phyloP scores from a whole-genome alignment of 73 alveolate species.

The Paramecium pentaurelia region DNA sequence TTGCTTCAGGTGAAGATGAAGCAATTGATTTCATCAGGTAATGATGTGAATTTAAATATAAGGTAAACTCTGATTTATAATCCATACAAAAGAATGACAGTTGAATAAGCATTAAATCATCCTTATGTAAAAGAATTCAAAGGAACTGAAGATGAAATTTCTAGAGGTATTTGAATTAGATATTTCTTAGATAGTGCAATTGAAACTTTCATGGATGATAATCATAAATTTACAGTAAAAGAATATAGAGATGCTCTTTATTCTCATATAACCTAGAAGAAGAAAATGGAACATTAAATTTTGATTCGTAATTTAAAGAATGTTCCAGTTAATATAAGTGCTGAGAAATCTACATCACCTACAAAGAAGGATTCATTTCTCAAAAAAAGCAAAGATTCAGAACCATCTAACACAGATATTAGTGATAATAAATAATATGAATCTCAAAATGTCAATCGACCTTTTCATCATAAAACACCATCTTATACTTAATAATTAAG shows the following conservation, averaged over 20 bases:
- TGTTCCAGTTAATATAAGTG: background rate
- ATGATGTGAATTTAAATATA: background rate
- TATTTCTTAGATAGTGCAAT: background rate
- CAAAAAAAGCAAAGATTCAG: conserved; percentile 40
- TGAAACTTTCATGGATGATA: conserved; percentile 5
- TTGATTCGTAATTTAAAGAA: background rate
- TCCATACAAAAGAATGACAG: conserved; percentile 81
- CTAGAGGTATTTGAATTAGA: background rate
- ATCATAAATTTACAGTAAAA: background rate
- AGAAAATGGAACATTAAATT: conserved; percentile 16
- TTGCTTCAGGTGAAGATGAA: conserved; percentile 63
- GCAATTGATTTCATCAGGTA: conserved; percentile 66
- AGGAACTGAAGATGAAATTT: conserved; percentile 39
- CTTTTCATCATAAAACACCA: background rate
- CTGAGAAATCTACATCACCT: conserved; percentile 35
- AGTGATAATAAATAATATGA: background rate
- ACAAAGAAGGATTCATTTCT: background rate
- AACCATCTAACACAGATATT: conserved; percentile 39
- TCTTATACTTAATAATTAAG: background rate
- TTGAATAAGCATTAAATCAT: conserved; percentile 61
- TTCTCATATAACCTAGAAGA: background rate
- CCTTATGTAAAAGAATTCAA: conserved; percentile 44
- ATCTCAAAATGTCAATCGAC: background rate
- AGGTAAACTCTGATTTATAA: conserved; percentile 65
- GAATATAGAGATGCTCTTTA: conserved; percentile 37